These are phyloP conservation scores for Capronia coronata DNA, from an alignment of 2,329 filamentous ascomycete genomes.

Conservation along the genomic window DNA sequence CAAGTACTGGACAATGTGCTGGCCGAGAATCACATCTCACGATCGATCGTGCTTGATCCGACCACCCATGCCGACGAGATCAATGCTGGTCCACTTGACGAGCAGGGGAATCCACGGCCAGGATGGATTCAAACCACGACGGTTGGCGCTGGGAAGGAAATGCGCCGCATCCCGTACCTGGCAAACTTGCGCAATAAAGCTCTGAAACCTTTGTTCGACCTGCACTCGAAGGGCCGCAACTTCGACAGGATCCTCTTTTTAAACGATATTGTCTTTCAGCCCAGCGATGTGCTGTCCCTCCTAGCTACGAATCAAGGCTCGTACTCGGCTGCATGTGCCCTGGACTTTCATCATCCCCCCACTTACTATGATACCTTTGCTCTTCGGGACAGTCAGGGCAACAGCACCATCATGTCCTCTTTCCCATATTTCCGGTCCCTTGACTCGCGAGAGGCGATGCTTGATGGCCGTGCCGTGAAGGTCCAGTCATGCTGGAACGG, in stretches of 20 bases:
- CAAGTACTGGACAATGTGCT: constrained; percentile 46
- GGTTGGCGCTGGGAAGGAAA: constrained; percentile 42
- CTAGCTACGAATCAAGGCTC: constrained; percentile 52
- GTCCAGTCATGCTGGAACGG: constrained; percentile 66
- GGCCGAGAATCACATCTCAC: constrained; percentile 41
- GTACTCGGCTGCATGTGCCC: constrained; percentile 63
- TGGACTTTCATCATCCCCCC: constrained; percentile 61
- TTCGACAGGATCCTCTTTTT: constrained; percentile 57
- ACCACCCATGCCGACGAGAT: constrained; percentile 55
- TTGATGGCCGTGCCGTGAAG: constrained; percentile 47
- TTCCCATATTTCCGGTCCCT: constrained; percentile 57
- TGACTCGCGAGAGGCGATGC: constrained; percentile 49
- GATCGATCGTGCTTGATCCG: constrained; percentile 53
- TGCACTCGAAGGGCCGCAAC: constrained; percentile 45
- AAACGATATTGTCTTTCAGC: constrained; percentile 44
- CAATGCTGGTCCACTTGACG: constrained; percentile 36
- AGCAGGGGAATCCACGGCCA: constrained; percentile 34
- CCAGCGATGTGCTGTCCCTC: constrained; percentile 49
- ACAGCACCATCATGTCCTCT: constrained; percentile 56
- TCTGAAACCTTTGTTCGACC: constrained; percentile 51
- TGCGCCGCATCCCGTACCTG: constrained; percentile 63
- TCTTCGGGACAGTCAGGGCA: constrained; percentile 59
- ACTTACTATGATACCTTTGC: constrained; percentile 70
- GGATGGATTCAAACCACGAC: constrained; percentile 53
- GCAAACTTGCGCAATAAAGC: constrained; percentile 58